Evolutionary conservation across 768 basidiomycete species (phyloP).

Genomic region (Lactarius indigo): DNA sequence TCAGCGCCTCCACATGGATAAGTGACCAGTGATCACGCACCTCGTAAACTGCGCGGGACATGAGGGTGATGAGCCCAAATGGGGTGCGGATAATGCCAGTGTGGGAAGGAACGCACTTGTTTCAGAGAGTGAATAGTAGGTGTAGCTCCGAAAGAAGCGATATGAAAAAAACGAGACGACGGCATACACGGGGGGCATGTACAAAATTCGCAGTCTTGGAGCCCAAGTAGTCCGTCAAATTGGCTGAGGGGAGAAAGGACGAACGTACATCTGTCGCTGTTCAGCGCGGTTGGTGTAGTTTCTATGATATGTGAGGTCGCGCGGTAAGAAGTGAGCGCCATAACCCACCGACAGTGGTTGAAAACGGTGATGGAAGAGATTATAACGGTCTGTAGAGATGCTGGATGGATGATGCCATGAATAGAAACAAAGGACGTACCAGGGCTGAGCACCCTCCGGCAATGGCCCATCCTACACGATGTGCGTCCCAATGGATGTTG

Average conservation of each 20-base stretch:
- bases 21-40: conserved; percentile 33
- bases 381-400: conserved; percentile 48
- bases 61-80: conserved; percentile 31
- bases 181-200: conserved; percentile 81
- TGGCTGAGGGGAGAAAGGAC: neutral
- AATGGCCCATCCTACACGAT: conserved; percentile 72
- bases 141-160: conserved; percentile 77
- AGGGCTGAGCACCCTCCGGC: conserved; percentile 57
- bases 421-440: conserved; percentile 38
- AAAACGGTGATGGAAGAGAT: conserved; percentile 55
- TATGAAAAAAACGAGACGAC: conserved; percentile 85
- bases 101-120: conserved; percentile 37
- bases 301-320: conserved; percentile 36
- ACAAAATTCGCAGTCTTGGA: conserved; percentile 67
- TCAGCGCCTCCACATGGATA: neutral
- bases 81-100: conserved; percentile 32
- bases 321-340: neutral
- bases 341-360: conserved; percentile 59
- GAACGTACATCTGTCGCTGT: conserved; percentile 72
- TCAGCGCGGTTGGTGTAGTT: conserved; percentile 68
- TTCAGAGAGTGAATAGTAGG: conserved; percentile 54
- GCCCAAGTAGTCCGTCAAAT: neutral
- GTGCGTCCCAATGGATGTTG: conserved; percentile 54
- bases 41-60: conserved; percentile 55
- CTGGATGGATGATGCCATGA: neutral